These are phyloP conservation scores for Erysiphe neolycopersici DNA, from an alignment of 2,329 filamentous ascomycete genomes.

Conservation along the genomic window DNA sequence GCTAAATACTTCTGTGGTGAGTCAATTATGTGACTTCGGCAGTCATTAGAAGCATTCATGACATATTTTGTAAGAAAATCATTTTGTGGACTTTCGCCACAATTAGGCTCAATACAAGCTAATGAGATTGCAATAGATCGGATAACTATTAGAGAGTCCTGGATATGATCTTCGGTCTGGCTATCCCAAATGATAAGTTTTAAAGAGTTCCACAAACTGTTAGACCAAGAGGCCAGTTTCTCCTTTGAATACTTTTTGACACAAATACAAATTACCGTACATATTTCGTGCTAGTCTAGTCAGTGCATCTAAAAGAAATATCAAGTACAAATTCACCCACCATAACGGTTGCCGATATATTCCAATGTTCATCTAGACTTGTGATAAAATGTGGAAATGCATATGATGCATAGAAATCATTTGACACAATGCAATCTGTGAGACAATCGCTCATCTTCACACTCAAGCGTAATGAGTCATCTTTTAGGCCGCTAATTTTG, in stretches of 20 bases:
- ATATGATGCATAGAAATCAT: constrained; percentile 7
- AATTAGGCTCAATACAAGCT: not conserved
- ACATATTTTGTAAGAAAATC: constrained; percentile 1
- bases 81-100: not conserved
- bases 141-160: constrained; percentile 8
- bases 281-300: constrained; percentile 9
- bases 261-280: constrained; percentile 6
- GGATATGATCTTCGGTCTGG: constrained; percentile 10
- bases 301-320: constrained; percentile 2
- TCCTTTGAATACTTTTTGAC: constrained; percentile 4
- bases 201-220: constrained; percentile 12
- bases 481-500: constrained; percentile 4
- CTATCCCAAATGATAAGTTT: constrained; percentile 14
- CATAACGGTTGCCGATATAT: constrained; percentile 10
- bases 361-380: constrained; percentile 6
- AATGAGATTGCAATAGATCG: constrained; percentile 4
- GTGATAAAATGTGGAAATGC: constrained; percentile 8
- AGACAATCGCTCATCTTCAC: constrained; percentile 5
- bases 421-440: constrained; percentile 11
- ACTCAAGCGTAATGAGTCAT: constrained; percentile 3
- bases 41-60: constrained; percentile 5
- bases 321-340: constrained; percentile 3
- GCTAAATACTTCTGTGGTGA: constrained; percentile 15
- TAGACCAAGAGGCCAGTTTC: constrained; percentile 4
- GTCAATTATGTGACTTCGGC: constrained; percentile 14